These are phyloP conservation scores for Pinus albicaulis DNA, from an alignment of 75 land plant species.

Conservation along the genomic window DNA sequence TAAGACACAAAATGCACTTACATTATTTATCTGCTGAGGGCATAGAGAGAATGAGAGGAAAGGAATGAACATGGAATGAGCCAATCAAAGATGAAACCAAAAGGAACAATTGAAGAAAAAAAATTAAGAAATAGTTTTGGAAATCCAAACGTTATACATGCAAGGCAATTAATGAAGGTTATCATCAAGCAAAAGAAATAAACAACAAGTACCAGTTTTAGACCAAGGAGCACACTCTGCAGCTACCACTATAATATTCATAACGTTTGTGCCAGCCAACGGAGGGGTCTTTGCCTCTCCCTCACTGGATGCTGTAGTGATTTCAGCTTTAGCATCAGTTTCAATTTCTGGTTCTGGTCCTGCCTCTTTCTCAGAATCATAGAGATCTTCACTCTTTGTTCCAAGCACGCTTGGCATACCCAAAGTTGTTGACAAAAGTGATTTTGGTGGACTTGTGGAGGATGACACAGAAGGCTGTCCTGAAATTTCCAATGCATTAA, in stretches of 20 bases:
- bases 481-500: constrained; percentile 12
- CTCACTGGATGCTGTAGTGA: constrained; percentile 13
- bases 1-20: not conserved
- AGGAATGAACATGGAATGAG: not conserved
- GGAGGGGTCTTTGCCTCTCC: constrained; percentile 61
- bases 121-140: too few species aligned
- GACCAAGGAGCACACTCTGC: constrained; percentile 99
- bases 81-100: not conserved
- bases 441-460: not conserved
- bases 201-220: constrained; percentile 69
- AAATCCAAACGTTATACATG: not conserved
- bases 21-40: not conserved
- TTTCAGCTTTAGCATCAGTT: not conserved
- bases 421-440: constrained; percentile 1
- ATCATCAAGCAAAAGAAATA: constrained; percentile 5
- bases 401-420: not conserved
- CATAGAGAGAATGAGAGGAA: constrained; percentile 2
- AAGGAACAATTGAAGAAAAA: not conserved
- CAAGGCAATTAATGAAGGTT: not conserved
- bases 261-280: constrained; percentile 87
- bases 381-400: not conserved
- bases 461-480: constrained; percentile 8
- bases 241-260: constrained; percentile 87
- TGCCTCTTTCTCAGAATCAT: too few species aligned
- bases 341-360: constrained; percentile 8